A percentile compares a stretch with the other conserved stretches of the same genome.
Conservation (phyloP, 2,329 filamentous ascomycete species). For the Lasiodiplodia gonubiensis region DNA sequence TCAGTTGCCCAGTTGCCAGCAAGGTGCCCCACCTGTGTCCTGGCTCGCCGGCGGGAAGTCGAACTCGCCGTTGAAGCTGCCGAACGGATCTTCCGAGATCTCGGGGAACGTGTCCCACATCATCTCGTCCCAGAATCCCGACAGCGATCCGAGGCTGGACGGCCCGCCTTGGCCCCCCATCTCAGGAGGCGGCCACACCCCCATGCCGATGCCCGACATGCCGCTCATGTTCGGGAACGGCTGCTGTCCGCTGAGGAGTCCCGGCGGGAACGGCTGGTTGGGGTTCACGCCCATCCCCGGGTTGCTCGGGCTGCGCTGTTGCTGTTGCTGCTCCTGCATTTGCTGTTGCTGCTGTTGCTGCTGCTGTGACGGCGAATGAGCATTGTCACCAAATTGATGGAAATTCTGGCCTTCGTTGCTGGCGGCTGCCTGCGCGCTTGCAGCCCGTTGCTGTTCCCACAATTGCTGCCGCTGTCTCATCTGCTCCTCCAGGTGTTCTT, state of each 20-base stretch:
- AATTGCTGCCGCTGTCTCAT: slow-evolving; percentile 7
- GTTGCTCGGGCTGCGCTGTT: slow-evolving; percentile 28
- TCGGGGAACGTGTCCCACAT: slow-evolving; percentile 50
- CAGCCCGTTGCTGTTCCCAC: slow-evolving; percentile 12
- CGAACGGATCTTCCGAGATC: slow-evolving; percentile 45
- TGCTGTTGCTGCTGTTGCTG: slow-evolving; percentile 26
- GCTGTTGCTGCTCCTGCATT: background rate
- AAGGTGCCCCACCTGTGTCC: slow-evolving; percentile 38
- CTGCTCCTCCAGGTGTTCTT: slow-evolving; percentile 22
- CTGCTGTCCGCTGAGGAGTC: slow-evolving; percentile 2
- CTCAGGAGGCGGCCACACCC: slow-evolving; percentile 29
- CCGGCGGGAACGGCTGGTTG: slow-evolving; percentile 2
- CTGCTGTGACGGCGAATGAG: background rate
- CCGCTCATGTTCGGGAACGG: slow-evolving; percentile 21
- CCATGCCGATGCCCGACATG: slow-evolving; percentile 34
- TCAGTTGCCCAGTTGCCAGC: slow-evolving; percentile 23
- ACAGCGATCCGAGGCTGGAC: slow-evolving; percentile 39
- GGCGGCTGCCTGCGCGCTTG: background rate
- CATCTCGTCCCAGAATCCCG: slow-evolving; percentile 49
- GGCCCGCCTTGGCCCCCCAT: slow-evolving; percentile 9
- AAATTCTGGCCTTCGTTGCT: background rate
- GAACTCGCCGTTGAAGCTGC: slow-evolving; percentile 43
- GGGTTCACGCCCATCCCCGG: slow-evolving; percentile 17
- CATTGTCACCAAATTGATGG: slow-evolving; percentile 3
- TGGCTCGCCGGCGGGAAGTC: slow-evolving; percentile 29